Percentiles rank a stretch among this genome's conserved stretches.
Evolutionary conservation across 2,329 filamentous ascomycete species (phyloP).

Genomic region (Fusarium piperis): DNA sequence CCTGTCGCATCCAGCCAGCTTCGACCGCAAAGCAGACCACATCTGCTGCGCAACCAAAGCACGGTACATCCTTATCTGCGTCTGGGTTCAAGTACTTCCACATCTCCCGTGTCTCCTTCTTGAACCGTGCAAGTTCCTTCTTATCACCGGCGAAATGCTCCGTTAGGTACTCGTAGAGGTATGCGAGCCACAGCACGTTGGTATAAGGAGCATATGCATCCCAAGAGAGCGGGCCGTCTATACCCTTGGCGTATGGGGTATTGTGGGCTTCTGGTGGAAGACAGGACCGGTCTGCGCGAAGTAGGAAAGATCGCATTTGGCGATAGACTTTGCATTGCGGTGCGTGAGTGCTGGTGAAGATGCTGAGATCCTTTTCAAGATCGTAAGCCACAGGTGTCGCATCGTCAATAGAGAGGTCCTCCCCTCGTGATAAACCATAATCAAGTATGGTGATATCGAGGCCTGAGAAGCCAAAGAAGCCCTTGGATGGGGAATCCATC

Average conservation of each 20-base stretch:
- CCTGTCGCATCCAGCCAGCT: slow-evolving; percentile 65
- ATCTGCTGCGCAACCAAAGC: slow-evolving; percentile 65
- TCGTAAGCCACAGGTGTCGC: slow-evolving; percentile 62
- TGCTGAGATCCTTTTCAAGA: slow-evolving; percentile 66
- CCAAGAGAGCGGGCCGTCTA: slow-evolving; percentile 64
- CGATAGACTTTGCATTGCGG: slow-evolving; percentile 70
- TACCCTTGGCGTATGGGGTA: slow-evolving; percentile 56
- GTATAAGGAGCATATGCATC: slow-evolving; percentile 66
- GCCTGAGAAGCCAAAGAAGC: slow-evolving; percentile 67
- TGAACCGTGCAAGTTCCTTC: slow-evolving; percentile 58
- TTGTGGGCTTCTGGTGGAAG: slow-evolving; percentile 59
- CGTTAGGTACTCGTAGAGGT: slow-evolving; percentile 65
- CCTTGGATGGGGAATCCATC: slow-evolving; percentile 42
- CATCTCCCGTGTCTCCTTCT: slow-evolving; percentile 60
- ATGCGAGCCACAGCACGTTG: slow-evolving; percentile 73
- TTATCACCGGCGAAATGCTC: slow-evolving; percentile 58
- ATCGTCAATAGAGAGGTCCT: slow-evolving; percentile 51
- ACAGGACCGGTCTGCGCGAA: slow-evolving; percentile 61
- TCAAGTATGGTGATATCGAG: slow-evolving; percentile 72
- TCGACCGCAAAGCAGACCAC: slow-evolving; percentile 67
- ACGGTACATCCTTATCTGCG: slow-evolving; percentile 57
- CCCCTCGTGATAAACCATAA: slow-evolving; percentile 71
- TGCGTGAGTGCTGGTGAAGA: slow-evolving; percentile 70
- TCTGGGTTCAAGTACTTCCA: slow-evolving; percentile 64
- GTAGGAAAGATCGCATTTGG: slow-evolving; percentile 68